A percentile compares a stretch with the other conserved stretches of the same genome.
phyloP scores from a whole-genome alignment of 2,329 filamentous ascomycete species.

The Alternaria angustiovoidea region DNA sequence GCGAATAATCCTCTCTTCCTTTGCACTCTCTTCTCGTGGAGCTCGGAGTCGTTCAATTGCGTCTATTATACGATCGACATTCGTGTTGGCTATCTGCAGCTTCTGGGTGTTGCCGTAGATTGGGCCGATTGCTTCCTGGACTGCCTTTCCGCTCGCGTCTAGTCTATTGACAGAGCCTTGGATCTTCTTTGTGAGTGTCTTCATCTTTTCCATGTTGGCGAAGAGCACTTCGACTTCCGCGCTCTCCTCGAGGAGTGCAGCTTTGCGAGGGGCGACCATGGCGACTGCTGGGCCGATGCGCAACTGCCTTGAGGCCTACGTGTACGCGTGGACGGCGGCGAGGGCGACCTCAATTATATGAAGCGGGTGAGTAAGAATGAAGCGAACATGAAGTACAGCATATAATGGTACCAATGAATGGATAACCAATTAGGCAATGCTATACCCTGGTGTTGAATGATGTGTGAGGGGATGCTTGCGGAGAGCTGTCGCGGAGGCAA shows the following conservation, averaged over 20 bases:
- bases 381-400: conserved; percentile 9
- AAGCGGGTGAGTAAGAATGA: conserved; percentile 9
- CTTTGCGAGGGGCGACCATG: conserved; percentile 65
- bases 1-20: conserved; percentile 90
- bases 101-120: conserved; percentile 92
- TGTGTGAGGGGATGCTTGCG: conserved; percentile 37
- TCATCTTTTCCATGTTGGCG: conserved; percentile 86
- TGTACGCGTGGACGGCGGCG: conserved; percentile 4
- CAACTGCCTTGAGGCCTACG: conserved; percentile 24
- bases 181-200: conserved; percentile 93
- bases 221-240: conserved; percentile 73
- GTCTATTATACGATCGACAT: conserved; percentile 84
- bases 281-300: conserved; percentile 31
- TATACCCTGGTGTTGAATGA: not conserved
- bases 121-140: conserved; percentile 89
- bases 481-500: conserved; percentile 31
- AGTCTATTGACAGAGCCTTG: conserved; percentile 84
- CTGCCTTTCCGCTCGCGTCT: conserved; percentile 86
- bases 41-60: conserved; percentile 89
- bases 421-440: conserved; percentile 2
- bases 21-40: conserved; percentile 89
- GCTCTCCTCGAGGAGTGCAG: conserved; percentile 69
- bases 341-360: conserved; percentile 11
- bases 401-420: conserved; percentile 4
- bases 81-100: conserved; percentile 85